Conservation (phyloP, 106 monocot genomes). For the Acorus calamus region DNA sequence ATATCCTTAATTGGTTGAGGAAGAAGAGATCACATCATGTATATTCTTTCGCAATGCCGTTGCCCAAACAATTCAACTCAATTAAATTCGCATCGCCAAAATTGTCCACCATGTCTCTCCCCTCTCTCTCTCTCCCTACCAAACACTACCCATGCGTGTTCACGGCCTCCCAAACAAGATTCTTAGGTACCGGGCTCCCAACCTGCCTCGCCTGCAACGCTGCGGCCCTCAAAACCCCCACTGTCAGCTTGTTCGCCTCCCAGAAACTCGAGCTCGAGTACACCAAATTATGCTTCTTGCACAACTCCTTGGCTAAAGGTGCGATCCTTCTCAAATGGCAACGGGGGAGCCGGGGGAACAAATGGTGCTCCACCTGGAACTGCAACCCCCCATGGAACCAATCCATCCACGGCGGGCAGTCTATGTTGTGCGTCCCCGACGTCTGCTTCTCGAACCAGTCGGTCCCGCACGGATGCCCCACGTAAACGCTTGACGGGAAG, state of each 20-base stretch:
- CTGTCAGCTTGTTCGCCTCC: constrained; percentile 34
- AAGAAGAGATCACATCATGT: too few relatives aligned
- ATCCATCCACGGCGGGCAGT: constrained; percentile 69
- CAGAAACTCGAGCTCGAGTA: constrained; percentile 27
- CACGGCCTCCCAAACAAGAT: constrained; percentile 55
- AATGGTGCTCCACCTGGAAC: constrained; percentile 59
- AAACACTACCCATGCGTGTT: constrained; percentile 43
- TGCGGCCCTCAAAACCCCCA: constrained; percentile 27
- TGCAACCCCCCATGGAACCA: constrained; percentile 71
- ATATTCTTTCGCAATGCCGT: too few relatives aligned
- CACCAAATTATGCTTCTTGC: constrained; percentile 41
- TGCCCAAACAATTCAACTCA: background rate
- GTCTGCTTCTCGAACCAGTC: constrained; percentile 80
- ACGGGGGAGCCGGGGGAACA: constrained; percentile 51
- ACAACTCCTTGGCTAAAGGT: constrained; percentile 34
- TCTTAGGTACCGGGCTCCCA: constrained; percentile 22
- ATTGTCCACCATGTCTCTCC: too few relatives aligned
- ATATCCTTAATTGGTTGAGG: too few relatives aligned
- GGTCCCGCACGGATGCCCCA: constrained; percentile 35
- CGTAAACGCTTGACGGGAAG: constrained; percentile 37
- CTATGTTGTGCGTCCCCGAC: constrained; percentile 43
- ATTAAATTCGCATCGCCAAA: background rate
- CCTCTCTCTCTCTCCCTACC: background rate
- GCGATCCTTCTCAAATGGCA: constrained; percentile 33
- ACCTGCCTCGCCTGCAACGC: constrained; percentile 47